Evolutionary conservation across 257 asterid species (phyloP).

Genomic region (Rhazya stricta): DNA sequence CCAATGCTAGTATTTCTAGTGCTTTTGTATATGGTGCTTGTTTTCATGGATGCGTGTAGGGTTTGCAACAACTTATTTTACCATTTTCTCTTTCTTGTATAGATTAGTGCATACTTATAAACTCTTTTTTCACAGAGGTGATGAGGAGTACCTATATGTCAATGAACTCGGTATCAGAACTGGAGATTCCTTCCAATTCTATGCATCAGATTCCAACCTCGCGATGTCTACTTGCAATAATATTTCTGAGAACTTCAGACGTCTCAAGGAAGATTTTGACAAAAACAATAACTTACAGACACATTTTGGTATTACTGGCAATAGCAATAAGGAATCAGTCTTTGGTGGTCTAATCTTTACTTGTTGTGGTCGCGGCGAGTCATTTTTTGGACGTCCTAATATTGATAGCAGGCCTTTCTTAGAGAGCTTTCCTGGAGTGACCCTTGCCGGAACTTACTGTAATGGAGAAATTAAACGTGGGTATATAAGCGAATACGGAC

Average conservation of each 20-base stretch:
- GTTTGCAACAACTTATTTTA: not conserved
- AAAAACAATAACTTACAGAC: constrained; percentile 1
- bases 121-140: constrained; percentile 49
- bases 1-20: not conserved
- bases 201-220: constrained; percentile 43
- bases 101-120: not conserved
- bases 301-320: not conserved
- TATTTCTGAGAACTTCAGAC: constrained; percentile 36
- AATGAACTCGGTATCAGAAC: constrained; percentile 51
- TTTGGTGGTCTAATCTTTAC: constrained; percentile 70
- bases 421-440: constrained; percentile 64
- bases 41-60: not conserved
- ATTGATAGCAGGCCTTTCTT: constrained; percentile 50
- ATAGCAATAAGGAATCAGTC: constrained; percentile 30
- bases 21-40: not conserved
- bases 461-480: constrained; percentile 66
- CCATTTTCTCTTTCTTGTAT: not conserved
- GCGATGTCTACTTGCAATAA: constrained; percentile 40
- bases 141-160: constrained; percentile 71
- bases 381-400: constrained; percentile 46
- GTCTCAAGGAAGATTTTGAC: constrained; percentile 34
- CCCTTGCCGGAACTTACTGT: constrained; percentile 68
- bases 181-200: constrained; percentile 66
- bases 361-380: constrained; percentile 68
- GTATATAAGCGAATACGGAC: constrained; percentile 31